A percentile compares a stretch with the other conserved stretches of the same genome.
Conservation (phyloP, 192 early-diverging fungal species). For the Dispira simplex region DNA sequence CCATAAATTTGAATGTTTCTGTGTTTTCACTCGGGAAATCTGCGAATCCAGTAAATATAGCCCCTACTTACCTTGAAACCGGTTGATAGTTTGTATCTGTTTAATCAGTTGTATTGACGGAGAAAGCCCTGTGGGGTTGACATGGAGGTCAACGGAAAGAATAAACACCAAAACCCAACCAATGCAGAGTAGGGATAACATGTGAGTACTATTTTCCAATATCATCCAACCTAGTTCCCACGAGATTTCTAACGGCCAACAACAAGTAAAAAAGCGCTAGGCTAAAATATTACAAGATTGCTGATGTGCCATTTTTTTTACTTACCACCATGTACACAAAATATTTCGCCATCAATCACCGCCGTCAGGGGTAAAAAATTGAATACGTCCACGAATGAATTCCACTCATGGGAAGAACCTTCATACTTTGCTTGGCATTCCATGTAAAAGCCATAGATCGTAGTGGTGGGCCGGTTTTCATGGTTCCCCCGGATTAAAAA, state of each 20-base stretch:
- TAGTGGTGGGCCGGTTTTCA: neutral
- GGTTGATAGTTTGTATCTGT: slow-evolving; percentile 72
- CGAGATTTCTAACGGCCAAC: neutral
- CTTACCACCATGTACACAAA: slow-evolving; percentile 12
- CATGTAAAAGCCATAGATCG: neutral
- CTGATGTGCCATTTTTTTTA: neutral
- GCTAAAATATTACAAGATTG: neutral
- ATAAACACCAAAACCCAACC: neutral
- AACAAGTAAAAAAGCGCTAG: neutral
- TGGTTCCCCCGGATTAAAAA: slow-evolving; percentile 8
- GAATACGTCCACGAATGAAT: neutral
- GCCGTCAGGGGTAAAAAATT: slow-evolving; percentile 8
- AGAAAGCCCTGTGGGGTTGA: slow-evolving; percentile 35
- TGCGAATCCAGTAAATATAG: neutral
- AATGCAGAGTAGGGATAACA: neutral
- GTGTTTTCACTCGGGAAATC: neutral
- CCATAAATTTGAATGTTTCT: neutral
- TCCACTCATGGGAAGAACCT: neutral
- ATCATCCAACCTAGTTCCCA: too few relatives aligned
- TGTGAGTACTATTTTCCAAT: neutral
- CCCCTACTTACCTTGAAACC: slow-evolving; percentile 48
- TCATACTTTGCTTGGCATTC: slow-evolving; percentile 5
- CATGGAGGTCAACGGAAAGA: neutral
- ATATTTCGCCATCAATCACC: slow-evolving; percentile 6
- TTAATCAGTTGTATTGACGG: slow-evolving; percentile 74